These are phyloP conservation scores for Panicum miliaceum DNA, from an alignment of 176 grass and related monocot species.

Conservation along the genomic window DNA sequence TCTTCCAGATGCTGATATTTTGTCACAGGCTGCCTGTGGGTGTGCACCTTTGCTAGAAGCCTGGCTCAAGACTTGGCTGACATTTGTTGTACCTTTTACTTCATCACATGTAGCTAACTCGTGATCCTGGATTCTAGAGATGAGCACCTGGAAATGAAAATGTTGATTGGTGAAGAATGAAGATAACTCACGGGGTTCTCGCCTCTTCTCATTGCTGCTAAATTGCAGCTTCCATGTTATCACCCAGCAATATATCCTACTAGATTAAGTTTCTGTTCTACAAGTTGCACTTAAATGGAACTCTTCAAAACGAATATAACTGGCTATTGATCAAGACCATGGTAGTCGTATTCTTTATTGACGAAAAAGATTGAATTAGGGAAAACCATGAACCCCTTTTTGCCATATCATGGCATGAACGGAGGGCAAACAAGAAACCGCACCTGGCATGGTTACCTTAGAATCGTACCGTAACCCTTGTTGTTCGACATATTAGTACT, in stretches of 20 bases:
- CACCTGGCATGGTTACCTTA: too few relatives aligned
- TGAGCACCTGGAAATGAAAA: slow-evolving; percentile 3
- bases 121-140: slow-evolving; percentile 21
- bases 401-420: background rate
- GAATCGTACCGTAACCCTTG: too few relatives aligned
- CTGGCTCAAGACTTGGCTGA: background rate
- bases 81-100: slow-evolving; percentile 20
- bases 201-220: background rate
- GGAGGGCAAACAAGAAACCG: too few relatives aligned
- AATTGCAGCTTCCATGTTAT: background rate
- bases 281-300: background rate
- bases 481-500: too few relatives aligned
- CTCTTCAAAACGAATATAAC: background rate
- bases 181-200: slow-evolving; percentile 18
- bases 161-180: background rate
- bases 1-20: slow-evolving; percentile 33
- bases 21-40: slow-evolving; percentile 31
- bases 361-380: background rate
- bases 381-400: background rate
- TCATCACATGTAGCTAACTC: slow-evolving; percentile 37
- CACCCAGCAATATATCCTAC: background rate
- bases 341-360: background rate
- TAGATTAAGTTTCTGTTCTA: background rate
- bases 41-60: slow-evolving; percentile 30
- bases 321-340: background rate